These are phyloP conservation scores for Phaeosphaeria sp. DNA, from an alignment of 2,329 filamentous ascomycete species.

Conservation along the genomic window DNA sequence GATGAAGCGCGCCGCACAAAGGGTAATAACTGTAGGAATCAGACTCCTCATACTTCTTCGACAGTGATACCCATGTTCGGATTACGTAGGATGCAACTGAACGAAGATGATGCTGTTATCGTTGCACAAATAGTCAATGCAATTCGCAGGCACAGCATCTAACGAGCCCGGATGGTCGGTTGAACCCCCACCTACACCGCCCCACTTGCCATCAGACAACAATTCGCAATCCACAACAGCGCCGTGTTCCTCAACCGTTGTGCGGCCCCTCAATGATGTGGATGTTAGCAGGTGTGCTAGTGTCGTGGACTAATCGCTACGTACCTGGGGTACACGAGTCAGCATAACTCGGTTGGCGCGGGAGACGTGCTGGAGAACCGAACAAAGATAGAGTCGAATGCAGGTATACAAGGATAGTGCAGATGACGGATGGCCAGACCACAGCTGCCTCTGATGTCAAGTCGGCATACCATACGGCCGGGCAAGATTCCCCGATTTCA, in stretches of 20 bases:
- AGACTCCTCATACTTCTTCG: conserved; percentile 1
- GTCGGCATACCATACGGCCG: conserved; percentile 33
- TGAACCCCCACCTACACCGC: conserved; percentile 25
- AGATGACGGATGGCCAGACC: conserved; percentile 35
- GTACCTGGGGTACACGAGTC: conserved; percentile 1
- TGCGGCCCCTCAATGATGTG: not conserved
- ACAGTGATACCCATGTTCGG: not conserved
- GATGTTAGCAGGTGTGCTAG: not conserved
- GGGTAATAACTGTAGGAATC: conserved; percentile 7
- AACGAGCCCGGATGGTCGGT: not conserved
- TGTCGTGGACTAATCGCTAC: not conserved
- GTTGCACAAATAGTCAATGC: not conserved
- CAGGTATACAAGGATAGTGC: conserved; percentile 38
- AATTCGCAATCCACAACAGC: not conserved
- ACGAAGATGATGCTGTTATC: not conserved
- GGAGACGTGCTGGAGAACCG: conserved; percentile 17
- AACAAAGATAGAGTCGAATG: conserved; percentile 31
- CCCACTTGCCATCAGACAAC: conserved; percentile 12
- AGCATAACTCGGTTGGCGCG: conserved; percentile 32
- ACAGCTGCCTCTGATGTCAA: conserved; percentile 28
- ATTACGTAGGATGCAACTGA: not conserved
- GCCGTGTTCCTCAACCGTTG: not conserved
- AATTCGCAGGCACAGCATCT: not conserved
- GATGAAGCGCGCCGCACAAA: conserved; percentile 24
- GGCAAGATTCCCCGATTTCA: conserved; percentile 36